Percentiles rank a stretch among this genome's conserved stretches.
phyloP scores from a whole-genome alignment of 2,329 filamentous ascomycete species.

The Pestalotiopsis sp. region DNA sequence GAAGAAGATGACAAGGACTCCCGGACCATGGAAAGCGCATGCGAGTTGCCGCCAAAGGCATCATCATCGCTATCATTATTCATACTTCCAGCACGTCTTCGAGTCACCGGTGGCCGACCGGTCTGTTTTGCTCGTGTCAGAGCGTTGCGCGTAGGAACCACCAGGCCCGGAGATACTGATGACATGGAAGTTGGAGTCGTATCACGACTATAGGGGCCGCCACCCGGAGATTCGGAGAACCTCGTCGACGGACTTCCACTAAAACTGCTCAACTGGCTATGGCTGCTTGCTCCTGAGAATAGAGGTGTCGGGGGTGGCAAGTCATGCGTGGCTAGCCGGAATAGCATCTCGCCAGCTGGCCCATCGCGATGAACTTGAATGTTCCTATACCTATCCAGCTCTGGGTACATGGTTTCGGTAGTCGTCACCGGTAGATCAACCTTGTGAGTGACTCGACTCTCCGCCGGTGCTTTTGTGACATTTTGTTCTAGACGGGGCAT shows the following conservation, averaged over 20 bases:
- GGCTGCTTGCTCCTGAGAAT: slow-evolving; percentile 59
- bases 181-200: slow-evolving; percentile 79
- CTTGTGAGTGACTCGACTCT: slow-evolving; percentile 43
- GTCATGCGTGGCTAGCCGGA: slow-evolving; percentile 63
- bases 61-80: slow-evolving; percentile 48
- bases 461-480: slow-evolving; percentile 45
- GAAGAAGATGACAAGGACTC: slow-evolving; percentile 76
- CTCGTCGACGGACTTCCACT: slow-evolving; percentile 75
- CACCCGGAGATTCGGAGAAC: slow-evolving; percentile 72
- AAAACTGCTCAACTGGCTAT: slow-evolving; percentile 54
- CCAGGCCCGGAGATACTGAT: slow-evolving; percentile 69
- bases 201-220: slow-evolving; percentile 72
- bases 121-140: slow-evolving; percentile 52
- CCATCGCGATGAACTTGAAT: slow-evolving; percentile 39
- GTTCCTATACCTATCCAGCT: slow-evolving; percentile 62
- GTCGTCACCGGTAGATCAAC: slow-evolving; percentile 41
- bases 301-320: slow-evolving; percentile 69
- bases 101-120: slow-evolving; percentile 64
- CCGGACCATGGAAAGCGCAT: slow-evolving; percentile 65
- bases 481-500: slow-evolving; percentile 41
- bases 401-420: slow-evolving; percentile 55
- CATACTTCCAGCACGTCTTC: slow-evolving; percentile 57
- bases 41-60: slow-evolving; percentile 42
- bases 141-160: slow-evolving; percentile 48
- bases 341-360: slow-evolving; percentile 48